Percentiles rank a stretch among this genome's conserved stretches.
These are phyloP conservation scores for Theobroma grandiflorum DNA, from an alignment of 441 rosid genomes.

Conservation along the genomic window DNA sequence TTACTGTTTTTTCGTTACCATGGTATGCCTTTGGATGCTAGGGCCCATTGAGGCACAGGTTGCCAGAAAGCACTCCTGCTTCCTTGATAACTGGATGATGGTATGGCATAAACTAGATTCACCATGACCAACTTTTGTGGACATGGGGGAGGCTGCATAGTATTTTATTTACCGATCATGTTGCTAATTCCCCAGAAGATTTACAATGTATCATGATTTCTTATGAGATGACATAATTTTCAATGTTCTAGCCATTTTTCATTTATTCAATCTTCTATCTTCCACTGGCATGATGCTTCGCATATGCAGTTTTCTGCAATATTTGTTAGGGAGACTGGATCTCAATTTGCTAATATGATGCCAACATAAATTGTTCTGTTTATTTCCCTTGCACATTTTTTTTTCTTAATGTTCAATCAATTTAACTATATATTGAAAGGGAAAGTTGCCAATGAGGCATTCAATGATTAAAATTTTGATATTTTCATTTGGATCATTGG, in stretches of 20 bases:
- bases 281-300: neutral
- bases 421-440: too few species aligned
- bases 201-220: neutral
- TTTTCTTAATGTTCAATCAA: too few species aligned
- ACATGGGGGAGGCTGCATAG: neutral
- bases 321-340: neutral
- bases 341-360: neutral
- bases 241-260: neutral
- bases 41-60: slow-evolving; percentile 29
- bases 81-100: slow-evolving; percentile 26
- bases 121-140: neutral
- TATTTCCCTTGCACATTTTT: too few species aligned
- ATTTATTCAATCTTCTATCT: neutral
- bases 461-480: too few species aligned
- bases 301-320: neutral
- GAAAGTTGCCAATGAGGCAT: too few species aligned
- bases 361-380: too few species aligned
- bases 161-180: neutral
- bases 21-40: slow-evolving; percentile 22
- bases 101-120: slow-evolving; percentile 22
- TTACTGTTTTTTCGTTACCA: slow-evolving; percentile 4
- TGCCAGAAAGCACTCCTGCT: slow-evolving; percentile 28
- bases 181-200: neutral
- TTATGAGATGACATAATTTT: neutral
- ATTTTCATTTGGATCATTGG: too few species aligned